These are phyloP conservation scores for Aspergillus olivimuriae DNA, from an alignment of 495 filamentous ascomycete genomes.

Conservation along the genomic window DNA sequence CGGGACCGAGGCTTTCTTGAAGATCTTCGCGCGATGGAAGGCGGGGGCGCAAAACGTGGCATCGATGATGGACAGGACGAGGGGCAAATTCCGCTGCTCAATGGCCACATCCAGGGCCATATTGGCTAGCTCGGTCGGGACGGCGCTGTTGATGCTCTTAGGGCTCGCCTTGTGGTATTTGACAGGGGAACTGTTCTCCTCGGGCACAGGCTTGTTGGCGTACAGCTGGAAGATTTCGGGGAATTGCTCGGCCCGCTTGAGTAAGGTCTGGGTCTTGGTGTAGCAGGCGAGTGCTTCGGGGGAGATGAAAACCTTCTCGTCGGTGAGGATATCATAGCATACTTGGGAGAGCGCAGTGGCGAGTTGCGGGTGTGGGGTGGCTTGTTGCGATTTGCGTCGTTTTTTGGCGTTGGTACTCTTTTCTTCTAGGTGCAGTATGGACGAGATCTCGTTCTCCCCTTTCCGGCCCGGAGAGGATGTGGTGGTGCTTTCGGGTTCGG, in stretches of 20 bases:
- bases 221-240: constrained; percentile 77
- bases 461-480: constrained; percentile 6
- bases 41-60: constrained; percentile 68
- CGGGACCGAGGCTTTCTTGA: constrained; percentile 45
- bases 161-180: constrained; percentile 59
- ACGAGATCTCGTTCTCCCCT: constrained; percentile 40
- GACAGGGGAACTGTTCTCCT: constrained; percentile 49
- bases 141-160: constrained; percentile 59
- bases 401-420: constrained; percentile 22
- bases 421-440: constrained; percentile 47
- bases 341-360: constrained; percentile 44
- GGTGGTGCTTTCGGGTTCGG: constrained; percentile 20
- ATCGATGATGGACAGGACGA: constrained; percentile 75
- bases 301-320: constrained; percentile 78
- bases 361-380: constrained; percentile 14
- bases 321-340: constrained; percentile 59
- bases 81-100: constrained; percentile 62
- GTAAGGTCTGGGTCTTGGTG: constrained; percentile 61
- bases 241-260: constrained; percentile 64
- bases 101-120: constrained; percentile 72
- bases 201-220: constrained; percentile 72
- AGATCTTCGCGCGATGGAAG: constrained; percentile 59
- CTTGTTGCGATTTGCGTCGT: constrained; percentile 10
- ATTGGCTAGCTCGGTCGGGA: constrained; percentile 59
- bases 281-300: constrained; percentile 62